phyloP scores from a whole-genome alignment of 169 alveolate species.

The Cryptosporidium tyzzeri region DNA sequence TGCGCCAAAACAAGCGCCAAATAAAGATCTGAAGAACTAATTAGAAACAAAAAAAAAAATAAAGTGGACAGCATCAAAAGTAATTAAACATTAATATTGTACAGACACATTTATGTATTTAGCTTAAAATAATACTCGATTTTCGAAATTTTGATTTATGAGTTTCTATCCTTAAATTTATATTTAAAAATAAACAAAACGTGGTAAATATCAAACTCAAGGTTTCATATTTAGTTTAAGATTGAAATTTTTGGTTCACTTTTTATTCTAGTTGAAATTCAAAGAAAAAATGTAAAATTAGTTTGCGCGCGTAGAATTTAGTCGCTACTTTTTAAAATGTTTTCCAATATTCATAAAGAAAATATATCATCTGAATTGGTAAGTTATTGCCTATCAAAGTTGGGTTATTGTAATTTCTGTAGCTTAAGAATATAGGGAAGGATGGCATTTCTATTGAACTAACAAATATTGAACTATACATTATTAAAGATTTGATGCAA shows the following conservation, averaged over 20 bases:
- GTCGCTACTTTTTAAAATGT: neutral
- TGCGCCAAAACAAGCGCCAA: neutral
- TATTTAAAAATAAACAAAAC: no score
- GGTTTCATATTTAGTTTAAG: no score
- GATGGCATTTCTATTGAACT: conserved; percentile 20
- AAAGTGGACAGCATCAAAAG: conserved; percentile 3
- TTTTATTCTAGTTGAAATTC: neutral
- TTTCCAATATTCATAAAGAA: neutral
- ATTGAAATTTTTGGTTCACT: no score
- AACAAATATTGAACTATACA: conserved; percentile 20
- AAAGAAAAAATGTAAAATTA: neutral
- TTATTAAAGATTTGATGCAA: conserved; percentile 45
- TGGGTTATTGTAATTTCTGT: neutral
- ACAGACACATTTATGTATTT: neutral
- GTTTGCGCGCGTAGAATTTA: neutral
- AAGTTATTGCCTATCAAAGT: neutral
- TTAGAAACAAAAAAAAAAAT: neutral
- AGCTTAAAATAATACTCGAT: neutral
- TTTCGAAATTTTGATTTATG: no score
- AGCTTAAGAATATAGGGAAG: conserved; percentile 39
- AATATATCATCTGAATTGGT: neutral
- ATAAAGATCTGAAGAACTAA: neutral
- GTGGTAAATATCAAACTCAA: neutral
- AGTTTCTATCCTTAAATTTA: no score
- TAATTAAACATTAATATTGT: neutral